These are phyloP conservation scores for Gossypium aridum DNA, from an alignment of 441 rosid species.

Conservation along the genomic window DNA sequence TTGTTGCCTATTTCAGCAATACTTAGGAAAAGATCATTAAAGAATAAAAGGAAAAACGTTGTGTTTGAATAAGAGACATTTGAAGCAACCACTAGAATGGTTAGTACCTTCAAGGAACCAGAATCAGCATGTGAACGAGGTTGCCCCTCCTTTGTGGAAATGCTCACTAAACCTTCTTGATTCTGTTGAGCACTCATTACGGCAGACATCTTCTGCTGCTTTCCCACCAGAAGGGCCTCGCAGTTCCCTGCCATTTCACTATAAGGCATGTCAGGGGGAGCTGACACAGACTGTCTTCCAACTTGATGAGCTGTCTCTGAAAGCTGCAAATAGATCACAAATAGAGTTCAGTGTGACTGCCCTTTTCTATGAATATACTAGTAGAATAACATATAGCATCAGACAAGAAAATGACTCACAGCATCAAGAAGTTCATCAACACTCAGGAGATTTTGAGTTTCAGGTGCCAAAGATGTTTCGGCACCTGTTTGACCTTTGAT, in stretches of 20 bases:
- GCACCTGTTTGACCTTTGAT: slow-evolving; percentile 41
- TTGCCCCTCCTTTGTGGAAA: slow-evolving; percentile 15
- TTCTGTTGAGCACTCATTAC: slow-evolving; percentile 42
- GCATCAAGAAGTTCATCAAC: slow-evolving; percentile 49
- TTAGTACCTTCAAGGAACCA: slow-evolving; percentile 22
- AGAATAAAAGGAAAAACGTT: neutral
- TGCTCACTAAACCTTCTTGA: slow-evolving; percentile 25
- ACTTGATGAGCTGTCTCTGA: slow-evolving; percentile 64
- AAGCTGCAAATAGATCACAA: slow-evolving; percentile 30
- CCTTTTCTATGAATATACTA: neutral
- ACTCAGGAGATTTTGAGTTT: slow-evolving; percentile 38
- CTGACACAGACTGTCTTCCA: slow-evolving; percentile 61
- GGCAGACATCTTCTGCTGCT: slow-evolving; percentile 70
- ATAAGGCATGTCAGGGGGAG: slow-evolving; percentile 62
- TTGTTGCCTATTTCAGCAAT: neutral
- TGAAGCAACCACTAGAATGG: neutral
- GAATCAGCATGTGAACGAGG: slow-evolving; percentile 14
- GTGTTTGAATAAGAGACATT: neutral
- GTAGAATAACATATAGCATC: neutral
- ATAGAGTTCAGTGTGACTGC: neutral
- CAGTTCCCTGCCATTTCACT: slow-evolving; percentile 79
- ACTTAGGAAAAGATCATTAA: neutral
- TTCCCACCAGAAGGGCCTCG: slow-evolving; percentile 76
- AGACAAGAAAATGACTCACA: slow-evolving; percentile 30
- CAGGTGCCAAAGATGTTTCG: slow-evolving; percentile 21